Base-by-base conservation (phyloP, 1,284 basidiomycete species). In the Marasmius fiardii region DNA sequence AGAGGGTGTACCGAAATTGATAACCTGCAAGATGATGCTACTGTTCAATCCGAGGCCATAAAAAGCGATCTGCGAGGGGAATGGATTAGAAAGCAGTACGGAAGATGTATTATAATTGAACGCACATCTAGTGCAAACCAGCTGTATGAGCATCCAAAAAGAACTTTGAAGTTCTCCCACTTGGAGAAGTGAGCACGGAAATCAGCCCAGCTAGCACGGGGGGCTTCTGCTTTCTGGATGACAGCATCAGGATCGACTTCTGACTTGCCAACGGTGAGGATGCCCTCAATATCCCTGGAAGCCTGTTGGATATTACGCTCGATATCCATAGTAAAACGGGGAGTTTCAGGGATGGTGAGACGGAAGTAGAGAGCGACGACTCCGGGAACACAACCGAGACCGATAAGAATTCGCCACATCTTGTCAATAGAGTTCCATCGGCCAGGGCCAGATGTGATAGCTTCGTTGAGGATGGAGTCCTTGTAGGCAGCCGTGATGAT, bases 271-370 rank as follows among this genome's bases (percentile, higher is more conserved):
- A 74, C 77, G 43, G 77, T 74, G 52, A 92, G 70, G 65, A 90
- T 55, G 21, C 39, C 35, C 43, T 58, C 59, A 28, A 61, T 61
- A 52, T 61, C 59, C 49, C 52, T 61, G 12, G 82, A 65, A 10
- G 90, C 90, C 65, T 88, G 86, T 63, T 82, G 76, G 59, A 93
- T 79, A 71, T 93, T 91, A 58, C 90, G 85, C 73, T 93, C 90
- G 63, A 94, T 83, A 73, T 93, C 92, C 85, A 94, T 91, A 57
- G 91, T 94, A 79, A 90, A 95, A 63, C 92, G 89, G 35, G 91
- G 83, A 0, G 87, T 89, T 68, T 90, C 88, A 5, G 87, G 86
- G 59, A 90, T 87, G 21, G 86, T 88, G 16, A 91, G 78, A 62
- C 88, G 87, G 79, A 87, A 88, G 73, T 89, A 90, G 43, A 90